A percentile compares a stretch with the other conserved stretches of the same genome.
phyloP scores from a whole-genome alignment of 2,329 filamentous ascomycete genomes.

The Xylaria sp. region DNA sequence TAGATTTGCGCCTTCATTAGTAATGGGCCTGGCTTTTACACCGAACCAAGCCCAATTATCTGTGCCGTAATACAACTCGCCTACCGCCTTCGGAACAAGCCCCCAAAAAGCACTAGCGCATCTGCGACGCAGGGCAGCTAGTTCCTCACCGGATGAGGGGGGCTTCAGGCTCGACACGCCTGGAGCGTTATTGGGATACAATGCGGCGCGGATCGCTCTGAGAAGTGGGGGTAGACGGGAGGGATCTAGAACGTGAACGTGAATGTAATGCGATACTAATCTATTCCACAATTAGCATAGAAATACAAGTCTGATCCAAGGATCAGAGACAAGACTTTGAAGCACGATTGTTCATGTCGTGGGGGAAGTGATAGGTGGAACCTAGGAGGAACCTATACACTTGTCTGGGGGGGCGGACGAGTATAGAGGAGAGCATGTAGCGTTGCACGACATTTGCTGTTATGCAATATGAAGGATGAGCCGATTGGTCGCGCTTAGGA shows the following conservation, averaged over 20 bases:
- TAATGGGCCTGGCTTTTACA: slow-evolving; percentile 41
- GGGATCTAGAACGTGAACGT: slow-evolving; percentile 68
- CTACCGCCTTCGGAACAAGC: slow-evolving; percentile 59
- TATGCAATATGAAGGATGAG: slow-evolving; percentile 31
- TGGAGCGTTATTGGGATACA: slow-evolving; percentile 88
- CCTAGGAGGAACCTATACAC: slow-evolving; percentile 21
- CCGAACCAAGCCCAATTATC: slow-evolving; percentile 50
- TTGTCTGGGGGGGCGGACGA: slow-evolving; percentile 25
- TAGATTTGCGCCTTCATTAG: slow-evolving; percentile 36
- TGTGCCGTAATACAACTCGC: slow-evolving; percentile 60
- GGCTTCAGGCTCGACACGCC: slow-evolving; percentile 70
- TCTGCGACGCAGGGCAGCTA: slow-evolving; percentile 69
- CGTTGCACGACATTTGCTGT: slow-evolving; percentile 36
- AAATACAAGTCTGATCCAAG: slow-evolving; percentile 36
- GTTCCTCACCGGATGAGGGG: slow-evolving; percentile 67
- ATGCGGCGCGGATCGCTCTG: slow-evolving; percentile 75
- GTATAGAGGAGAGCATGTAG: slow-evolving; percentile 25
- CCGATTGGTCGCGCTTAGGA: slow-evolving; percentile 33
- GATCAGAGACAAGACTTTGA: slow-evolving; percentile 41
- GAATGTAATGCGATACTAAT: slow-evolving; percentile 67
- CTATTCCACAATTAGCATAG: slow-evolving; percentile 54
- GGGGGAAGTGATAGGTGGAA: slow-evolving; percentile 40
- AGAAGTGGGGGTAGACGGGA: slow-evolving; percentile 73
- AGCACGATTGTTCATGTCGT: slow-evolving; percentile 38
- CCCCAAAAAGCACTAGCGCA: slow-evolving; percentile 70